Percentiles rank a stretch among this genome's conserved stretches.
Conservation (phyloP, 441 rosid species). For the Populus hybrid region DNA sequence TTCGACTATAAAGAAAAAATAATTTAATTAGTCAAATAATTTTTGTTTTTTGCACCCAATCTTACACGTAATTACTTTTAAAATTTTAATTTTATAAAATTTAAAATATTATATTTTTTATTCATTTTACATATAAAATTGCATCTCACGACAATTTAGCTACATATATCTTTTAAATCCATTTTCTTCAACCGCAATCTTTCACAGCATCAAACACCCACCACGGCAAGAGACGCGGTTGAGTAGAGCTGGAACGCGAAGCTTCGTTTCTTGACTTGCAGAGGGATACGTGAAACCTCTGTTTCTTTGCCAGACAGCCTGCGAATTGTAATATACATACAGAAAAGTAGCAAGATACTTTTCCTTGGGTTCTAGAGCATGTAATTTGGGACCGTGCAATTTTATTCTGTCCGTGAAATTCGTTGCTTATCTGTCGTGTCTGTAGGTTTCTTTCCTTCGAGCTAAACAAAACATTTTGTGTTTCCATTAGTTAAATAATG, state of each 20-base stretch:
- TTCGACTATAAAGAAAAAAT: too few relatives aligned
- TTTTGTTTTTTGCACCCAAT: too few relatives aligned
- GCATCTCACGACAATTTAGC: too few relatives aligned
- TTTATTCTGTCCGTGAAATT: not conserved
- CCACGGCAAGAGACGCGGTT: not conserved
- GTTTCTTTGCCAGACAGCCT: not conserved
- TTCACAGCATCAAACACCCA: too few relatives aligned
- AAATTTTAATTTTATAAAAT: too few relatives aligned
- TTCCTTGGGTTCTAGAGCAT: not conserved
- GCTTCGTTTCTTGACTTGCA: not conserved
- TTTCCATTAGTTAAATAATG: not conserved
- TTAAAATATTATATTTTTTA: too few relatives aligned
- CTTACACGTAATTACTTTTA: too few relatives aligned
- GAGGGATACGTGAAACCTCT: not conserved
- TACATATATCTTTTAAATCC: too few relatives aligned
- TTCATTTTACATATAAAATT: too few relatives aligned
- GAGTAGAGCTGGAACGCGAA: not conserved
- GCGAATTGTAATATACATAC: not conserved
- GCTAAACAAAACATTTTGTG: not conserved
- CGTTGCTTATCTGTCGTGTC: not conserved
- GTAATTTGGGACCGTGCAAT: not conserved
- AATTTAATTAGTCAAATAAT: too few relatives aligned
- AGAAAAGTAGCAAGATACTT: not conserved
- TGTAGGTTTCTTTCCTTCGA: not conserved
- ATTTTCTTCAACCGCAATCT: too few relatives aligned